Evolutionary conservation across 1,284 basidiomycete genomes (phyloP), one percentile per base, ranked within the genome.

Genomic region (Ceratobasidium sp.): DNA sequence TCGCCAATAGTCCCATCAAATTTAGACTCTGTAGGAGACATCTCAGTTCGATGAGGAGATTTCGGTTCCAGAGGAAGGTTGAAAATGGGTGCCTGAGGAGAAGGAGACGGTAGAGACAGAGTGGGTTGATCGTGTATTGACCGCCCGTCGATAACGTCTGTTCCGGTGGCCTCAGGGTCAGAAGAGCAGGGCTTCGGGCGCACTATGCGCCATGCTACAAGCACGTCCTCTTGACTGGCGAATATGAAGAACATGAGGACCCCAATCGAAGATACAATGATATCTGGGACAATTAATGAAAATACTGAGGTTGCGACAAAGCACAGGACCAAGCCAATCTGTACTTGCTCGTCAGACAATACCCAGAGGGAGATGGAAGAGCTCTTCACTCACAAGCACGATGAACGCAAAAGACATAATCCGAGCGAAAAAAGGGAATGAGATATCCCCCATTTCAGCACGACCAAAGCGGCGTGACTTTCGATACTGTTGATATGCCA

Each of bases 381-480:
- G 38, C 33, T 20, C 9, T 33, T 9, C 23, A 50, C 70, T 62
- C 38, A 73, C 70, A 26, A 73, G 38, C 42, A 73, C 44, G 48
- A 73, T 42, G 12, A 73, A 9, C 42, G 46, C 46, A 23, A 73
- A 73, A 7, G 70, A 56, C 57, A 73, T 64, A 23, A 73, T 62
- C 42, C 70, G 56, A 50, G 44, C 44, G 54, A 73, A 46, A 33
- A 73, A 46, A 2, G 70, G 70, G 28, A 73, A 57, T 17, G 70
- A 73, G 1, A 73, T 59, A 20, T 73, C 70, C 44, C 70, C 70
- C 17, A 73, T 59, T 50, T 73, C 70, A 20, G 70, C 70, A 38
- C 70, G 70, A 10, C 70, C 57, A 5, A 73, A 28, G n/a, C 59
- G 56, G 33, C 33, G 56, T 44, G 70, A 73, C 44, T 33, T 73